Base-by-base conservation (phyloP, 164 flowering plant species). In the Santalum album region DNA sequence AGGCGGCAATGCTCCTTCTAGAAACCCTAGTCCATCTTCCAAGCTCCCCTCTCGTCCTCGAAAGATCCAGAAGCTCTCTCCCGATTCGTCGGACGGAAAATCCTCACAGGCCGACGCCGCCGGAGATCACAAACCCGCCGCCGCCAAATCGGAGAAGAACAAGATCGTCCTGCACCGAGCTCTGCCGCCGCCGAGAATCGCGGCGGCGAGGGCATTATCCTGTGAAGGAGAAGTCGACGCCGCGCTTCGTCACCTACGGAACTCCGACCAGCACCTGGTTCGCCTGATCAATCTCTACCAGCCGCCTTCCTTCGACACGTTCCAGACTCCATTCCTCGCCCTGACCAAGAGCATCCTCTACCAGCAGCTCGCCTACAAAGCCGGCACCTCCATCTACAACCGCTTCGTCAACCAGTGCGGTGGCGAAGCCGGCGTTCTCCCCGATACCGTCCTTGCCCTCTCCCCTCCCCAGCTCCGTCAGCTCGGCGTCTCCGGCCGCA, bases 291-390 rank as follows among this genome's bases (percentile, higher is more conserved):
- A 85, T 29, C 27, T 65, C 44, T 78, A 80, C 50, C 79, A 70
- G 7, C 84, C 78, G 0, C 97, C 99, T 1, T 47, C 73, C 16
- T 92, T 89, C 65, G 86, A 87, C 22, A 27, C 71, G 9, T 86
- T 73, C 56, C 83, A 72, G 11, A 72, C 84, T 3, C 96, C 97
- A 1, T 92, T 92, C 61, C 77, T 78, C 9, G 90, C 94, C 55
- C 82, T 92, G 14, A 62, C 87, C 25, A 78, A 80, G 43, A 78
- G 85, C 70, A 92, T 92, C 26, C 81, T 92, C 18, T 89, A 87
- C 59, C 99, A 92, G 69, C 99, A 92, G 51, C 82, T 92, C 18
- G 99, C 97, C 5, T 79, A 67, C 64, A 92, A 92, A 45, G 99
- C 99, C 23, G 98, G 92, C 25, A 72, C 91, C 0, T 79, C 95